Conservation (phyloP, 257 asterid species). For the Salvia rosmarinus region DNA sequence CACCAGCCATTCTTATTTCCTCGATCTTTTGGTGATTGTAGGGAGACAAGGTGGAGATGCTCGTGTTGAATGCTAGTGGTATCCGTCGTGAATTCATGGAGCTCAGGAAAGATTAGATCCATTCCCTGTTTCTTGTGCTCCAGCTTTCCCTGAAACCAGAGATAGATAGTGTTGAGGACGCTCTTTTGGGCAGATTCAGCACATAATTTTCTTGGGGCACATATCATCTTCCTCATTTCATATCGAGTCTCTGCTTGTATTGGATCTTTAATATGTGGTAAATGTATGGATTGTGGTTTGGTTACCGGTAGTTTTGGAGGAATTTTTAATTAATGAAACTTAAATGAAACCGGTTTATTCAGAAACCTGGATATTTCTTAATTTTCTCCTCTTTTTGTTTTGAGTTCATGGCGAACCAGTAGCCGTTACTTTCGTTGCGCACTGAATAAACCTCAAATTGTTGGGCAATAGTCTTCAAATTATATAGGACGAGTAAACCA, state of each 20-base stretch:
- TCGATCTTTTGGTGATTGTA: conserved; percentile 27
- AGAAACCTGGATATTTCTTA: not conserved
- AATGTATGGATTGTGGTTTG: conserved; percentile 12
- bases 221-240: conserved; percentile 1
- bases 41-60: conserved; percentile 86
- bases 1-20: not conserved
- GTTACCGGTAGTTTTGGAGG: not conserved
- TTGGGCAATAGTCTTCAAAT: no score
- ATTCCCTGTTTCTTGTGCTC: conserved; percentile 13
- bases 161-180: not conserved
- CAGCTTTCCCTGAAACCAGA: conserved; percentile 14
- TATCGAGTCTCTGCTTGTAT: conserved; percentile 1
- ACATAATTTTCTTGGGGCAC: conserved; percentile 20
- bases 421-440: no score
- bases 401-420: no score
- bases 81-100: conserved; percentile 66
- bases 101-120: conserved; percentile 65
- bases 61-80: conserved; percentile 62
- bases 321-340: conserved; percentile 13
- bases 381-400: not conserved
- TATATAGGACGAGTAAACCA: no score
- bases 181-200: not conserved
- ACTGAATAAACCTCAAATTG: no score
- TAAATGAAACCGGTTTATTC: not conserved
- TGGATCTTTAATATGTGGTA: conserved; percentile 6